Evolutionary conservation across 257 asterid species (phyloP).

Genomic region (Solanum commersonii): DNA sequence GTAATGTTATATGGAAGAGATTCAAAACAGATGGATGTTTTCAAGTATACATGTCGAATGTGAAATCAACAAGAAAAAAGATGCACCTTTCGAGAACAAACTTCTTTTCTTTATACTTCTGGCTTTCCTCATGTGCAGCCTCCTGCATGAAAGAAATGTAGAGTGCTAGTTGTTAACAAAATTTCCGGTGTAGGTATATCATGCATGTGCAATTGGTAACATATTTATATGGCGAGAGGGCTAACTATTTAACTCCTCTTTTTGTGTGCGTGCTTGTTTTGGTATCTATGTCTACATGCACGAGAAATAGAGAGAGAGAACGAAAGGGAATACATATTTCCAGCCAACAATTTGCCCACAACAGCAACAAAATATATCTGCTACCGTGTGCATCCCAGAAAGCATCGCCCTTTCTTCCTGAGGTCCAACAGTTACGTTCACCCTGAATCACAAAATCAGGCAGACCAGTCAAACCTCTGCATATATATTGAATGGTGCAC

Average conservation of each 20-base stretch:
- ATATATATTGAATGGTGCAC: background rate
- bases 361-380: constrained; percentile 71
- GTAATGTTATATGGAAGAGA: background rate
- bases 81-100: constrained; percentile 61
- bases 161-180: background rate
- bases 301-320: background rate
- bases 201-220: background rate
- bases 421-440: constrained; percentile 53
- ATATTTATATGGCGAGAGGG: background rate
- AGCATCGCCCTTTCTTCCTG: constrained; percentile 74
- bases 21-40: background rate
- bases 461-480: background rate
- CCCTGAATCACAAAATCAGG: constrained; percentile 18
- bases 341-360: constrained; percentile 82
- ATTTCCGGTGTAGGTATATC: background rate
- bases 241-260: background rate
- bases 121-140: constrained; percentile 52
- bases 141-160: constrained; percentile 28
- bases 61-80: background rate
- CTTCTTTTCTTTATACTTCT: constrained; percentile 80
- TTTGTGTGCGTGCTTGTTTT: background rate
- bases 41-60: background rate
- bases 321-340: constrained; percentile 53
- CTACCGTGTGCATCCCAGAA: constrained; percentile 70
- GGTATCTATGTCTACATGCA: background rate